phyloP scores from a whole-genome alignment of 1,284 basidiomycete genomes.

The Tilletia caries region DNA sequence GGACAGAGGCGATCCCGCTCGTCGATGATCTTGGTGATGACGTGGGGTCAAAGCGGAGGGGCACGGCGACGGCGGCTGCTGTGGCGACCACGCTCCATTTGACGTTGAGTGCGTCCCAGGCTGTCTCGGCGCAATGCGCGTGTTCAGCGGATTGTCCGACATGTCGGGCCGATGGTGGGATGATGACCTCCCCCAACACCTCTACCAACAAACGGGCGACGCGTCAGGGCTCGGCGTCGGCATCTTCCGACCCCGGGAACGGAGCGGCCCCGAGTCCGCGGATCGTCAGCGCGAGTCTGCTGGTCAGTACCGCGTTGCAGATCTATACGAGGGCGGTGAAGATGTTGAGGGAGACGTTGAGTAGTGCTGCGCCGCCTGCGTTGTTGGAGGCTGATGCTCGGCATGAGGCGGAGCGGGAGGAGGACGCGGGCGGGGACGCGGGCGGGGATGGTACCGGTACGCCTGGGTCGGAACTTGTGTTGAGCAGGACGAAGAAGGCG shows the following conservation, averaged over 20 bases:
- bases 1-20: conserved; percentile 17
- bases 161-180: conserved; percentile 42
- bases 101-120: conserved; percentile 46
- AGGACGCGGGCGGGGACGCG: not conserved
- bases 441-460: too few relatives aligned
- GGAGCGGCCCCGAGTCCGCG: conserved; percentile 4
- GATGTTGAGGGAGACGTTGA: conserved; percentile 31
- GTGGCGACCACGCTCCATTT: conserved; percentile 33
- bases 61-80: not conserved
- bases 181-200: conserved; percentile 16
- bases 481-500: not conserved
- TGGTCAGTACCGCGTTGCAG: conserved; percentile 49
- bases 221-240: too few relatives aligned
- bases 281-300: conserved; percentile 33
- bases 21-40: not conserved
- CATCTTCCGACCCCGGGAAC: not conserved
- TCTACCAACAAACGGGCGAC: too few relatives aligned
- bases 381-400: not conserved
- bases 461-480: not conserved
- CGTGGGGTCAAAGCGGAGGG: not conserved
- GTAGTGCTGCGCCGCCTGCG: not conserved
- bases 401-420: too few relatives aligned
- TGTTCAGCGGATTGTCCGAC: conserved; percentile 51
- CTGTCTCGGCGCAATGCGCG: conserved; percentile 44
- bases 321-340: conserved; percentile 50